phyloP scores from a whole-genome alignment of 495 filamentous ascomycete genomes.

The Pseudevernia furfuracea region DNA sequence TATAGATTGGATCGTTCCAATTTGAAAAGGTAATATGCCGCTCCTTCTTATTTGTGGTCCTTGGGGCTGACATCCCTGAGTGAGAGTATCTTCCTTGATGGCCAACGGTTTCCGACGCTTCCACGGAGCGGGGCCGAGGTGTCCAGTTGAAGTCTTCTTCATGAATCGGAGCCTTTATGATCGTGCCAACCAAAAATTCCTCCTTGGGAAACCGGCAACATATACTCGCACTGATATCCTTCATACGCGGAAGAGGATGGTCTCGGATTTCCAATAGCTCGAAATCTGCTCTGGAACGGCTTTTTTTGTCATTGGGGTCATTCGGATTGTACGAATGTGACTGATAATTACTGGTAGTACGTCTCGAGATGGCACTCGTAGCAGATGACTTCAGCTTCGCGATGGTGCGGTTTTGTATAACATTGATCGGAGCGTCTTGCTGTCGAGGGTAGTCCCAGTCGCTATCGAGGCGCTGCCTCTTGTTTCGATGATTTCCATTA shows the following conservation, averaged over 20 bases:
- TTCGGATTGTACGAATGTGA: conserved; percentile 1
- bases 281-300: background rate
- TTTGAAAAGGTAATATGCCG: conserved; percentile 9
- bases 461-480: background rate
- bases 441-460: background rate
- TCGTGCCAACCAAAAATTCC: conserved; percentile 16
- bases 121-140: background rate
- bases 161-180: conserved; percentile 23
- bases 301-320: background rate
- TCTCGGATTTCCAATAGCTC: background rate
- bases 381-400: background rate
- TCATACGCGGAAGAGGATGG: conserved; percentile 4
- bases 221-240: background rate
- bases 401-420: background rate
- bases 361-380: background rate
- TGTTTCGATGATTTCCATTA: too few species aligned
- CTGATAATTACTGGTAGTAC: background rate
- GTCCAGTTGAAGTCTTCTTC: conserved; percentile 22
- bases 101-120: background rate
- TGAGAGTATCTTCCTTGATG: background rate
- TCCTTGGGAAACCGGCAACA: conserved; percentile 4
- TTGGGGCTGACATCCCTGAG: background rate
- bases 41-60: background rate
- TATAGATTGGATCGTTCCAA: conserved; percentile 19
- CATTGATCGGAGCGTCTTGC: background rate